These are phyloP conservation scores for Arabis alpina DNA, from an alignment of 345 rosid genomes.

Conservation along the genomic window DNA sequence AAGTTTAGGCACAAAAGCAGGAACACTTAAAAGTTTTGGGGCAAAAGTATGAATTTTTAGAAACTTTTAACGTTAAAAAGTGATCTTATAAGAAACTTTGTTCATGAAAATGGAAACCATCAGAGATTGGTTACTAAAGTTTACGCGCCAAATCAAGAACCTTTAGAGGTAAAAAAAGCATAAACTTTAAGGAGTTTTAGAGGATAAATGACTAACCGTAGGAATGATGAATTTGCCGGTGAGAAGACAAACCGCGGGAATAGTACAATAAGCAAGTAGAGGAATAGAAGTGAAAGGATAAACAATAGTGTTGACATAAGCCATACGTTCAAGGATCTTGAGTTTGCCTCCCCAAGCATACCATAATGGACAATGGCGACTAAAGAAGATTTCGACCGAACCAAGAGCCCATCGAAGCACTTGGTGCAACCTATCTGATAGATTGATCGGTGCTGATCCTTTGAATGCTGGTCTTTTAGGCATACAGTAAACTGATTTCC, in stretches of 20 bases:
- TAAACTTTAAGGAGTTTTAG: neutral
- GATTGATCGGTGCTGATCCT: slow-evolving; percentile 96
- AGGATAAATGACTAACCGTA: slow-evolving; percentile 54
- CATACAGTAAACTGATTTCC: slow-evolving; percentile 88
- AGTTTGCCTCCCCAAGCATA: slow-evolving; percentile 94
- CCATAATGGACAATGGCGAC: slow-evolving; percentile 95
- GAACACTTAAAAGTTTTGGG: too few species aligned
- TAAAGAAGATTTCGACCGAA: slow-evolving; percentile 92
- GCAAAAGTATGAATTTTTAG: too few species aligned
- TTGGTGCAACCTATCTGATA: slow-evolving; percentile 90
- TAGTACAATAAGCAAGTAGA: slow-evolving; percentile 84
- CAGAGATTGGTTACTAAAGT: too few species aligned
- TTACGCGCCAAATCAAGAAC: too few species aligned
- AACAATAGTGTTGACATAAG: slow-evolving; percentile 88
- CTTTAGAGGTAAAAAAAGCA: neutral
- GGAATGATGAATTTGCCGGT: slow-evolving; percentile 96
- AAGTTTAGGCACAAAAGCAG: too few species aligned
- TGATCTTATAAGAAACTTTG: too few species aligned
- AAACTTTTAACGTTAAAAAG: too few species aligned
- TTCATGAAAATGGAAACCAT: too few species aligned
- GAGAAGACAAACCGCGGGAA: slow-evolving; percentile 95
- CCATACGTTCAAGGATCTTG: slow-evolving; percentile 89
- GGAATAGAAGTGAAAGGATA: slow-evolving; percentile 98
- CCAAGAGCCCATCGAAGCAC: slow-evolving; percentile 98
- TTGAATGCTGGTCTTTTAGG: slow-evolving; percentile 88